A percentile compares a stretch with the other conserved stretches of the same genome.
Conservation (phyloP, 2,329 filamentous ascomycete species). For the Emmonsia crescens region DNA sequence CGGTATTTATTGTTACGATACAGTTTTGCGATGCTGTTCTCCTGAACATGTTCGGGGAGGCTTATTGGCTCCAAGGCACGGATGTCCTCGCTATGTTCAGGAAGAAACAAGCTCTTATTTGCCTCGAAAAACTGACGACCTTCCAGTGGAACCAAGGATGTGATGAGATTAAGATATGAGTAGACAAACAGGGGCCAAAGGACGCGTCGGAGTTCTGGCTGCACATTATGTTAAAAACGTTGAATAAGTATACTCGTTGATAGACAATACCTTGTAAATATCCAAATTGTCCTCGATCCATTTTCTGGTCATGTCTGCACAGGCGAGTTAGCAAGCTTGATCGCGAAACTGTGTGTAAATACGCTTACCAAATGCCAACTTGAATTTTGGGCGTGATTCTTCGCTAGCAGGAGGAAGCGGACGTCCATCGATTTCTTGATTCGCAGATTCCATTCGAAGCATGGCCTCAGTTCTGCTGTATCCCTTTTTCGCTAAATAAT, state of each 20-base stretch:
- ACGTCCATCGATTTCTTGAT: constrained; percentile 69
- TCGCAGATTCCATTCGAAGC: constrained; percentile 79
- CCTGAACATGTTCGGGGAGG: constrained; percentile 64
- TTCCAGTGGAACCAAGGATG: constrained; percentile 59
- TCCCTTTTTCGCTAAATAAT: constrained; percentile 91
- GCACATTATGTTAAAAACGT: constrained; percentile 7
- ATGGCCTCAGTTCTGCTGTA: constrained; percentile 88
- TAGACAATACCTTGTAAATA: constrained; percentile 63
- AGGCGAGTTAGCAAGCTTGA: not conserved
- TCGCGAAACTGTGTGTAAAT: not conserved
- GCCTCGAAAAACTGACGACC: constrained; percentile 61
- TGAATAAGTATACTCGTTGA: not conserved
- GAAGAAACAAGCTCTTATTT: constrained; percentile 60
- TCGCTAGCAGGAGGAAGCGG: constrained; percentile 57
- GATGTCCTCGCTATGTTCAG: constrained; percentile 69
- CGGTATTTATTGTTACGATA: constrained; percentile 84
- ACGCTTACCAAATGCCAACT: constrained; percentile 52
- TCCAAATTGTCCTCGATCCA: constrained; percentile 92
- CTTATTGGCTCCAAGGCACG: constrained; percentile 62
- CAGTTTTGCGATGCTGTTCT: constrained; percentile 65
- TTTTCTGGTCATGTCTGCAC: constrained; percentile 53
- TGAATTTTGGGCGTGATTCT: constrained; percentile 68
- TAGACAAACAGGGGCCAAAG: constrained; percentile 94
- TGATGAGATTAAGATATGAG: constrained; percentile 71
- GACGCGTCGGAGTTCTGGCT: constrained; percentile 79